These are phyloP conservation scores for Xylaria arbuscula DNA, from an alignment of 2,329 filamentous ascomycete genomes.

Conservation along the genomic window DNA sequence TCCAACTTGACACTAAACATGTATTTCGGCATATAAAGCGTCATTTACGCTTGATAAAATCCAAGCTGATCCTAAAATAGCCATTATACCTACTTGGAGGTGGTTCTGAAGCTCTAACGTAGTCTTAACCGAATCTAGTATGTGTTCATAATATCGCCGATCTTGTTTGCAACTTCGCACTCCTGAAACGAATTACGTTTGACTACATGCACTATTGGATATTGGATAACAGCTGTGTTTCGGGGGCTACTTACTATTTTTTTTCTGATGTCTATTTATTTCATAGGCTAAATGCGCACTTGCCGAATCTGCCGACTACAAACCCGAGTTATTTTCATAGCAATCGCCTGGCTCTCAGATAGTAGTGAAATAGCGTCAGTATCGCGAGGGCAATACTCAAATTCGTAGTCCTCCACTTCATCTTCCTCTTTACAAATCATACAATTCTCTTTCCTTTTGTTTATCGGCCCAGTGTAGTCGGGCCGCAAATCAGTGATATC, in stretches of 20 bases:
- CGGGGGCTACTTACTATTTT: background rate
- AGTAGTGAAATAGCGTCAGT: constrained; percentile 7
- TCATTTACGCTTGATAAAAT: background rate
- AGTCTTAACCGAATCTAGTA: background rate
- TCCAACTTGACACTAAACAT: background rate
- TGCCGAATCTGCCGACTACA: constrained; percentile 31
- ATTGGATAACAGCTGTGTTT: background rate
- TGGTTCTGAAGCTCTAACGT: background rate
- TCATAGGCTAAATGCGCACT: constrained; percentile 7
- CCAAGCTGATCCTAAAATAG: no score
- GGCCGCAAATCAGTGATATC: constrained; percentile 10
- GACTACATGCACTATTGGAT: background rate
- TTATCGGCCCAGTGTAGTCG: background rate
- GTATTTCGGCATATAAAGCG: background rate
- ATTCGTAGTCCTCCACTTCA: constrained; percentile 11
- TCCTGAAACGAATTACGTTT: background rate
- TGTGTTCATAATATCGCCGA: background rate
- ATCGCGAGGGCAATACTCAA: constrained; percentile 14
- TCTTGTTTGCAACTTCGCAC: background rate
- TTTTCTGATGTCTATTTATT: background rate
- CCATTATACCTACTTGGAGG: background rate
- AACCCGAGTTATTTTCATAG: constrained; percentile 34
- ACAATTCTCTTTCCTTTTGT: background rate
- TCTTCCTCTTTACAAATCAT: background rate
- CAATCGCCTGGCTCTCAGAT: constrained; percentile 33